These are phyloP conservation scores for Pyrenopolyporus hunteri DNA, from an alignment of 495 filamentous ascomycete species.

Conservation along the genomic window DNA sequence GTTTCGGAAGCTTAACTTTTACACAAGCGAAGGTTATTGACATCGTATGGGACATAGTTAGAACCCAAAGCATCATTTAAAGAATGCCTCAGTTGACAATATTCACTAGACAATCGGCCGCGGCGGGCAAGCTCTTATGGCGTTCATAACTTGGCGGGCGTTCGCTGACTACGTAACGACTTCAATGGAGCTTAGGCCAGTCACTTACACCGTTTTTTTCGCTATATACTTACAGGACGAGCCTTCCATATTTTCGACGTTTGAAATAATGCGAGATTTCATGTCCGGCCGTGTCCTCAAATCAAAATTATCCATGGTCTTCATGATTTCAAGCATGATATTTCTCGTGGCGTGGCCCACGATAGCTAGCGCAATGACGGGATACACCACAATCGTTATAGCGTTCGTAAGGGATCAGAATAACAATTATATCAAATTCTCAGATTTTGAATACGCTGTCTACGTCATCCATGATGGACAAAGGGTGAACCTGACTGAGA, in stretches of 20 bases:
- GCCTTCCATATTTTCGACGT: conserved; percentile 6
- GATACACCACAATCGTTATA: conserved; percentile 29
- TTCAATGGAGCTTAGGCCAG: conserved; percentile 30
- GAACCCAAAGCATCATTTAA: background rate
- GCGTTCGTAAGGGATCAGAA: conserved; percentile 28
- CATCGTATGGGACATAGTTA: conserved; percentile 41
- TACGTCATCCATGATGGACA: conserved; percentile 32
- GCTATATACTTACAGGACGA: conserved; percentile 23
- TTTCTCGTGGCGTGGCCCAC: conserved; percentile 42
- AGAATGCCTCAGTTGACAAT: background rate
- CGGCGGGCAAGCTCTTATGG: conserved; percentile 29
- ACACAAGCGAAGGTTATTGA: conserved; percentile 38
- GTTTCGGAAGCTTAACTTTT: conserved; percentile 31
- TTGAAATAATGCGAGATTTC: background rate
- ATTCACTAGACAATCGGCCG: conserved; percentile 25
- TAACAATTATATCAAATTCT: conserved; percentile 19
- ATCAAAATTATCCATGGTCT: conserved; percentile 11
- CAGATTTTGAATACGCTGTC: conserved; percentile 8
- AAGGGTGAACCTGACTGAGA: conserved; percentile 20
- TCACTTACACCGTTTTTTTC: conserved; percentile 30
- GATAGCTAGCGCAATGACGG: conserved; percentile 41
- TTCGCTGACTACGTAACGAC: conserved; percentile 32
- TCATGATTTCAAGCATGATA: conserved; percentile 25
- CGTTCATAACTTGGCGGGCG: conserved; percentile 31
- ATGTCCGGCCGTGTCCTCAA: conserved; percentile 2